These are phyloP conservation scores for Colletotrichum sp. DNA, from an alignment of 2,329 filamentous ascomycete species.

Conservation along the genomic window DNA sequence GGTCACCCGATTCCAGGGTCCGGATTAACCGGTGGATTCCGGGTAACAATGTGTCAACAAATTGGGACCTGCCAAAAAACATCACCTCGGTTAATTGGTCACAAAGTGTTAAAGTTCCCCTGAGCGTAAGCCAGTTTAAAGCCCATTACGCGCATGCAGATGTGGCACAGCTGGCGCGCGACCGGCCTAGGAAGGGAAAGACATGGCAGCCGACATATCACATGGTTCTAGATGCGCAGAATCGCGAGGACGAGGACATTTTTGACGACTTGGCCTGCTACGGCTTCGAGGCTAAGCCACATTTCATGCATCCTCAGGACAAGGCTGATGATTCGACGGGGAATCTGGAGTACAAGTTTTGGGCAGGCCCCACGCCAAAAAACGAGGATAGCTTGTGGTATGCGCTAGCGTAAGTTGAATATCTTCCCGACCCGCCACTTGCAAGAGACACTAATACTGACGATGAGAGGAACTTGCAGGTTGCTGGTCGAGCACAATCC, in stretches of 20 bases:
- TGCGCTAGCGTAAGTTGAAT: background rate
- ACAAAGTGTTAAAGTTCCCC: background rate
- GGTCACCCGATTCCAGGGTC: background rate
- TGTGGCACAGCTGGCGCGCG: background rate
- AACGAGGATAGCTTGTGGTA: constrained; percentile 8
- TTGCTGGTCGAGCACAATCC: background rate
- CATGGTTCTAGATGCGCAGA: background rate
- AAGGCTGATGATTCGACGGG: background rate
- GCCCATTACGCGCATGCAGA: background rate
- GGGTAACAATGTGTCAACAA: too few relatives aligned
- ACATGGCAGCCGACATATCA: background rate
- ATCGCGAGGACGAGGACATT: background rate
- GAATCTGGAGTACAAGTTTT: background rate
- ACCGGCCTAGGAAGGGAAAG: background rate
- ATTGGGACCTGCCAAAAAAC: background rate
- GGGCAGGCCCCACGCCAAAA: background rate
- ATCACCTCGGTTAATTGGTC: background rate
- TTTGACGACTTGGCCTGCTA: background rate
- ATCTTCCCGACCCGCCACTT: too few relatives aligned
- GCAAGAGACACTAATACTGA: background rate
- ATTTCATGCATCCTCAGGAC: background rate
- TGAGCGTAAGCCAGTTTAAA: background rate
- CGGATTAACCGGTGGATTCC: too few relatives aligned
- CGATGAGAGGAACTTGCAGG: background rate
- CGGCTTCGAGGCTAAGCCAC: background rate